Evolutionary conservation across 805 yeast genomes (phyloP), one percentile per base, ranked within the genome.

Genomic region (Yamadazyma paraphyllophila): DNA sequence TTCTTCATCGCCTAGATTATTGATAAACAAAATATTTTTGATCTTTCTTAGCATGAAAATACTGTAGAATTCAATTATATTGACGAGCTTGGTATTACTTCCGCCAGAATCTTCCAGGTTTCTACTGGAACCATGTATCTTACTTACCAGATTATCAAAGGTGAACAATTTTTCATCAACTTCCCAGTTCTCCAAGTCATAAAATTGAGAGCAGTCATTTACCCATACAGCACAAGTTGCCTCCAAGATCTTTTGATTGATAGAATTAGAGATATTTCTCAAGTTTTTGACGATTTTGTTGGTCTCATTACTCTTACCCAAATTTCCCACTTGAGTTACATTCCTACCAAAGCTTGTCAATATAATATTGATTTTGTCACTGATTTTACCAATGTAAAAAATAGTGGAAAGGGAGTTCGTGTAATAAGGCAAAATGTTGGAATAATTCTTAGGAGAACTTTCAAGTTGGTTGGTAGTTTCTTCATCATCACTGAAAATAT

Each of bases 181-280:
- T 33, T 63, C 71, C 76, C 75, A 71, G 35, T 59, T 61, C 45
- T 71, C 76, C n/a, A 71, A 54, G 41, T 70, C 75, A 50, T 66
- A 69, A 33, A 71, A 66, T 47, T 71, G 77, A 2, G 71, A 60
- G 49, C 75, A 70, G 48, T 71, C 77, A 47, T 71, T 71, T 3
- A 71, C 70, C 76, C 76, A 71, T 0, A 67, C 67, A 3, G 75
- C 61, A 51, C 76, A 71, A 2, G 64, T 52, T 1, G 73, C 74
- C 52, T 71, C 76, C 42, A 71, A 48, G 11, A 70, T 63, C 39
- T 61, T 62, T 51, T 69, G 77, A 46, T 66, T 70, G 13, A 68
- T 62, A 14, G 59, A 52, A 9, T 54, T 20, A 3, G 71, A 63
- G 2, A 67, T 54, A n/a, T 51, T 59, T 36, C 74, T 53, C 45